Percentiles rank a stretch among this genome's conserved stretches.
phyloP scores from a whole-genome alignment of 2,329 filamentous ascomycete species.

The Chaetomium olivaceum region DNA sequence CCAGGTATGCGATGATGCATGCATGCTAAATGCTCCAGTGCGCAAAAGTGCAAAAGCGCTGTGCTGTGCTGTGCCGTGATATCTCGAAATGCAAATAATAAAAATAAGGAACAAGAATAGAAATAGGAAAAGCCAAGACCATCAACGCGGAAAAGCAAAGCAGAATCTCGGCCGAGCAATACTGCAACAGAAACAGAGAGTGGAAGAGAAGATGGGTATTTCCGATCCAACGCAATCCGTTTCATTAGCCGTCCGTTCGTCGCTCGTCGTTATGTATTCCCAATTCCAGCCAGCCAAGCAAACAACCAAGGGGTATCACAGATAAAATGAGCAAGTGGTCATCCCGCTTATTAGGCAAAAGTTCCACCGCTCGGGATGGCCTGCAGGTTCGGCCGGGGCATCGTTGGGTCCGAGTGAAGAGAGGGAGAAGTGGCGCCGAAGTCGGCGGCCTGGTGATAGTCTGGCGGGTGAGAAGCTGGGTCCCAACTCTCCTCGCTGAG shows the following conservation, averaged over 20 bases:
- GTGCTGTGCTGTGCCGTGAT: conserved; percentile 12
- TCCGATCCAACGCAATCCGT: conserved; percentile 3
- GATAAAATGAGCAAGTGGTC: not conserved
- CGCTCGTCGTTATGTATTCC: not conserved
- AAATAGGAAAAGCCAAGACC: conserved; percentile 28
- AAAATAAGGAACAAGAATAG: conserved; percentile 29
- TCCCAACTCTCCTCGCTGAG: conserved; percentile 76
- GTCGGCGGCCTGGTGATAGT: conserved; percentile 43
- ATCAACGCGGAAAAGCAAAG: conserved; percentile 34
- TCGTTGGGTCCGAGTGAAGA: conserved; percentile 40
- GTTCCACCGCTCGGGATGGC: conserved; percentile 56
- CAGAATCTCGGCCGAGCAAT: conserved; percentile 22
- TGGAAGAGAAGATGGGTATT: conserved; percentile 13
- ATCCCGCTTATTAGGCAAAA: conserved; percentile 42
- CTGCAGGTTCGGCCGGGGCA: conserved; percentile 45
- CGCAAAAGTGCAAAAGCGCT: conserved; percentile 7
- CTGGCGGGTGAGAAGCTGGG: conserved; percentile 40
- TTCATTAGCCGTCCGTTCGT: not conserved
- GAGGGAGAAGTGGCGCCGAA: conserved; percentile 41
- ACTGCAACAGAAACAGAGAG: conserved; percentile 17
- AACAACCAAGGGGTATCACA: conserved; percentile 22
- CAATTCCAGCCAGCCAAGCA: not conserved
- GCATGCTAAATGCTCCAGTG: conserved; percentile 19
- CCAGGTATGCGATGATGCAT: conserved; percentile 16
- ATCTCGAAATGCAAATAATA: conserved; percentile 19